Percentiles rank a stretch among this genome's conserved stretches.
Evolutionary conservation across 2,329 filamentous ascomycete genomes (phyloP).

Genomic region (Cadophora malorum): DNA sequence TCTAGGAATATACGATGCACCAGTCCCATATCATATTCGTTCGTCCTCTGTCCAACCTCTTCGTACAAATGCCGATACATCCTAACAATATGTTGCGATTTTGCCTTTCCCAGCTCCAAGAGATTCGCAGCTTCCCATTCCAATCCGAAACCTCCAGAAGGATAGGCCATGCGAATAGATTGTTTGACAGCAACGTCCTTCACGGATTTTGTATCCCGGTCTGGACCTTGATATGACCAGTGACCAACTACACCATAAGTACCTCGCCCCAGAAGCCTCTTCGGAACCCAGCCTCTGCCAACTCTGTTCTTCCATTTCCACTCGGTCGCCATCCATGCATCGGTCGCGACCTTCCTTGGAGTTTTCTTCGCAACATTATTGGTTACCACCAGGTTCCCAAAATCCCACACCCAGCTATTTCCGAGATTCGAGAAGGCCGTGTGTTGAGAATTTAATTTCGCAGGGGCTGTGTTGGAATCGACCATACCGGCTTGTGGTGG

Average conservation of each 20-base stretch:
- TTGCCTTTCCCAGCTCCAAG: constrained; percentile 9
- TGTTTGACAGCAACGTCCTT: constrained; percentile 32
- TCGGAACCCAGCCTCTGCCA: constrained; percentile 18
- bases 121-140: constrained; percentile 16
- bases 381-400: not conserved
- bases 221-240: constrained; percentile 27
- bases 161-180: not conserved
- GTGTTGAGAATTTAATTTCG: not conserved
- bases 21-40: constrained; percentile 15
- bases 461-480: not conserved
- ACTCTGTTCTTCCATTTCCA: constrained; percentile 18
- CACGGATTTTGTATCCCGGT: constrained; percentile 15
- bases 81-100: constrained; percentile 23
- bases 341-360: not conserved
- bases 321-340: constrained; percentile 11
- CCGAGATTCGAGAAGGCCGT: not conserved
- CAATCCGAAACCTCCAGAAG: constrained; percentile 3
- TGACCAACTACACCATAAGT: constrained; percentile 28
- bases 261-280: constrained; percentile 20
- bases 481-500: not conserved
- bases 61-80: constrained; percentile 30
- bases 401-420: constrained; percentile 16
- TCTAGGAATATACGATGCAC: constrained; percentile 32
- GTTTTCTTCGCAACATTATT: not conserved
- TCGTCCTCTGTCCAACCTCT: constrained; percentile 22